These are phyloP conservation scores for Akanthomyces dipterigenus DNA, from an alignment of 2,329 filamentous ascomycete genomes.

Conservation along the genomic window DNA sequence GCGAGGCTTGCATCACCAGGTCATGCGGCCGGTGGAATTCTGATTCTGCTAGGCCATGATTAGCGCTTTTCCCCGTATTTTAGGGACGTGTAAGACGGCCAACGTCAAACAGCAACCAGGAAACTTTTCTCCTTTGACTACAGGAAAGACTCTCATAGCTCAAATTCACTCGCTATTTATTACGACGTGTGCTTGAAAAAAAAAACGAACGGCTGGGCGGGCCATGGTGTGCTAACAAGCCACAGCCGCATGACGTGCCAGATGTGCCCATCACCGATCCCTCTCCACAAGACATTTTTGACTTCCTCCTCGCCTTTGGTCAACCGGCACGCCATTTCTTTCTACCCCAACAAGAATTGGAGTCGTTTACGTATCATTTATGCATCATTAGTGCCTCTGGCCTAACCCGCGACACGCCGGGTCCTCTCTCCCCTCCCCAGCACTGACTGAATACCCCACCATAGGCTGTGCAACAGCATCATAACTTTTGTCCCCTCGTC, in stretches of 20 bases:
- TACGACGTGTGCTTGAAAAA: neutral
- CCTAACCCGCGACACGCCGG: neutral
- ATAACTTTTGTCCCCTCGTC: neutral
- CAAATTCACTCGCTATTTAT: no score
- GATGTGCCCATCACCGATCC: neutral
- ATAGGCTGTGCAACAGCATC: neutral
- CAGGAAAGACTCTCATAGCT: no score
- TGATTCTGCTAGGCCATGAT: neutral
- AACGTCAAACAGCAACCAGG: no score
- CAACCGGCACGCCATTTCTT: neutral
- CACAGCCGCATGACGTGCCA: neutral
- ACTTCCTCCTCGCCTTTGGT: neutral
- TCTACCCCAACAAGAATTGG: constrained; percentile 1
- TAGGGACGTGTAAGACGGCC: no score
- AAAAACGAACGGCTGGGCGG: neutral
- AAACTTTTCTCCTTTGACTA: no score
- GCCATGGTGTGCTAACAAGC: neutral
- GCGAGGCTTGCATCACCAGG: constrained; percentile 8
- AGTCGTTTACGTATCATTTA: constrained; percentile 4
- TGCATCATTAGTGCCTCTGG: neutral
- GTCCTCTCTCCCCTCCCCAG: neutral
- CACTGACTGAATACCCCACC: neutral
- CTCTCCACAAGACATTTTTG: neutral
- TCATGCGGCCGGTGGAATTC: constrained; percentile 7
- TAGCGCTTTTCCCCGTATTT: neutral